phyloP scores from a whole-genome alignment of 176 grass and related monocot genomes.

The Avena insularis region DNA sequence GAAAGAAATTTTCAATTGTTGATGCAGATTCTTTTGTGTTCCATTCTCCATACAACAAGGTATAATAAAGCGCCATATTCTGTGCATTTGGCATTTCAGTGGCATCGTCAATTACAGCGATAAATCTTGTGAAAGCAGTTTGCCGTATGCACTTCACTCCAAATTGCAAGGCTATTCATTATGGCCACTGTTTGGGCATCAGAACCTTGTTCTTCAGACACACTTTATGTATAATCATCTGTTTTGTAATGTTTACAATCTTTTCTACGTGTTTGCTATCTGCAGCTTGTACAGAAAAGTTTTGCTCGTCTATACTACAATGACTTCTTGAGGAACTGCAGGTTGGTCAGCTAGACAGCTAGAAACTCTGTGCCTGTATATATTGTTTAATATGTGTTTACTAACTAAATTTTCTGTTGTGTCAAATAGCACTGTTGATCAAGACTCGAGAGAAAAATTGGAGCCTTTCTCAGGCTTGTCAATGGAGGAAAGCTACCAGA shows the following conservation, averaged over 20 bases:
- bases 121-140: conserved; percentile 14
- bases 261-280: background rate
- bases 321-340: conserved; percentile 70
- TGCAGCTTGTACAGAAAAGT: conserved; percentile 88
- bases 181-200: background rate
- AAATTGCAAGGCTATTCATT: background rate
- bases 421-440: conserved; percentile 45
- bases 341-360: conserved; percentile 55
- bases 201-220: background rate
- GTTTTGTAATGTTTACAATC: background rate
- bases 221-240: background rate
- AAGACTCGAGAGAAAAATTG: conserved; percentile 75
- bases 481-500: conserved; percentile 89
- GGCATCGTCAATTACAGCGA: background rate
- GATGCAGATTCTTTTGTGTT: conserved; percentile 94
- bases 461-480: conserved; percentile 64
- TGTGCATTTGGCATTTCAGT: conserved; percentile 1
- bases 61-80: conserved; percentile 13
- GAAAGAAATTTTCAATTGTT: conserved; percentile 80
- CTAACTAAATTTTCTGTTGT: conserved; percentile 27
- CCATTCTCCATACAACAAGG: conserved; percentile 99
- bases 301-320: conserved; percentile 86
- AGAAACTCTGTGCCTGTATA: background rate
- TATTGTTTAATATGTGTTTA: background rate
- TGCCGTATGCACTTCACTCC: background rate